Conservation (phyloP, 2,329 filamentous ascomycete species). For the Sarocladiaceae sp. region DNA sequence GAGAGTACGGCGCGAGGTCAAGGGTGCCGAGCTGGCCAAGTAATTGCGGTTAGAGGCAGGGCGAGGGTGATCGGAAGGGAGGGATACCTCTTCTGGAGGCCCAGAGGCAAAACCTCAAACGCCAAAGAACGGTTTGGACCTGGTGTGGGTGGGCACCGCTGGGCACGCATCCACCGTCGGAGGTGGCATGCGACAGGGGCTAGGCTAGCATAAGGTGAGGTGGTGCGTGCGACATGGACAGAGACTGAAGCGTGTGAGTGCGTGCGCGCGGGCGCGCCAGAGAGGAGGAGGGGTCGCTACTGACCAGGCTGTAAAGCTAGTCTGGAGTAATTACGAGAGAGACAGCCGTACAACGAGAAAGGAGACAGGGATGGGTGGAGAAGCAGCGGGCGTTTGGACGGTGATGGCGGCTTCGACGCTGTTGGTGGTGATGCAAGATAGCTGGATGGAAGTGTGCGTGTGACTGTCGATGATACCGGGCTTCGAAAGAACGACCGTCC, state of each 20-base stretch:
- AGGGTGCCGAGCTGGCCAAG: conserved; percentile 1
- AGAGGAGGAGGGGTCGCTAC: neutral
- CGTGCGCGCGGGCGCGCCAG: neutral
- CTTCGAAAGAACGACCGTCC: too few species aligned
- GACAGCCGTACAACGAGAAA: too few species aligned
- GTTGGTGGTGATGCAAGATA: too few species aligned
- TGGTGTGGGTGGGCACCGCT: conserved; percentile 8
- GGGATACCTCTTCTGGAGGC: conserved; percentile 5
- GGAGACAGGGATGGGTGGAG: too few species aligned
- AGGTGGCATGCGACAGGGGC: conserved; percentile 9
- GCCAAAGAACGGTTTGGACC: conserved; percentile 8
- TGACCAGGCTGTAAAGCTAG: neutral
- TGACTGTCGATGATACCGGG: too few species aligned
- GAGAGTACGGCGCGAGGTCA: conserved; percentile 1
- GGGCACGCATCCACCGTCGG: conserved; percentile 2
- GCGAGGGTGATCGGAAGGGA: conserved; percentile 6
- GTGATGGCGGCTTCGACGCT: too few species aligned
- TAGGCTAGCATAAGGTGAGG: neutral
- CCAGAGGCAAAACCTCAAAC: conserved; percentile 6
- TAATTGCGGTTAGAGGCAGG: conserved; percentile 6
- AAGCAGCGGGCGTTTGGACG: too few species aligned
- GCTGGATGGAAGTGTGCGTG: too few species aligned
- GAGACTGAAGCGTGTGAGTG: neutral
- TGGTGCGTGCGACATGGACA: conserved; percentile 3
- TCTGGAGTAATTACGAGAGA: too few species aligned